A percentile compares a stretch with the other conserved stretches of the same genome.
phyloP scores from a whole-genome alignment of 495 filamentous ascomycete genomes.

The Annulohypoxylon bovei region DNA sequence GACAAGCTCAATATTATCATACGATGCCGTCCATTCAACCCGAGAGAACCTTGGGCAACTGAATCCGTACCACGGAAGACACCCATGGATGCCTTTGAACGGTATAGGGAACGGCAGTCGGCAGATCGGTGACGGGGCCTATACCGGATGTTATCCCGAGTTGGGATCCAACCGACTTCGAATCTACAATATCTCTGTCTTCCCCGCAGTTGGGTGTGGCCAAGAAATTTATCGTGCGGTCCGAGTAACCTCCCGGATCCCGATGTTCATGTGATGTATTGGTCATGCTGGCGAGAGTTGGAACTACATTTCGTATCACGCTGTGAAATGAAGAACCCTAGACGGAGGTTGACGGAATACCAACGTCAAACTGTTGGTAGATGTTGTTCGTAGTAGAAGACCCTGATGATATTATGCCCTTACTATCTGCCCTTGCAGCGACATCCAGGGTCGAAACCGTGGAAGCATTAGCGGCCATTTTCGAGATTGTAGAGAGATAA shows the following conservation, averaged over 20 bases:
- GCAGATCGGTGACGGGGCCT: conserved; percentile 6
- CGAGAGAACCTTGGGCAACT: background rate
- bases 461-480: background rate
- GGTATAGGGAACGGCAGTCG: conserved; percentile 3
- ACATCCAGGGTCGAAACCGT: background rate
- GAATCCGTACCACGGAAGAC: background rate
- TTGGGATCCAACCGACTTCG: conserved; percentile 12
- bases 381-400: background rate
- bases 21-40: background rate
- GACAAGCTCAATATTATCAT: background rate
- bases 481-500: background rate
- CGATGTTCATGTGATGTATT: conserved; percentile 13
- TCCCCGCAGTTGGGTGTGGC: conserved; percentile 11
- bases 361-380: background rate
- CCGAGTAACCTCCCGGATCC: conserved; percentile 6
- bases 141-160: conserved; percentile 9
- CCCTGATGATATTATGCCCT: background rate
- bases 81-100: background rate
- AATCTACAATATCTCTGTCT: background rate
- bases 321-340: background rate
- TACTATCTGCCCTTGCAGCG: background rate
- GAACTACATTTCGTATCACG: background rate
- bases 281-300: background rate
- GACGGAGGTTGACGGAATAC: background rate
- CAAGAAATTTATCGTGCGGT: conserved; percentile 4